Conservation (phyloP, 257 asterid genomes). For the Lithospermum erythrorhizon region DNA sequence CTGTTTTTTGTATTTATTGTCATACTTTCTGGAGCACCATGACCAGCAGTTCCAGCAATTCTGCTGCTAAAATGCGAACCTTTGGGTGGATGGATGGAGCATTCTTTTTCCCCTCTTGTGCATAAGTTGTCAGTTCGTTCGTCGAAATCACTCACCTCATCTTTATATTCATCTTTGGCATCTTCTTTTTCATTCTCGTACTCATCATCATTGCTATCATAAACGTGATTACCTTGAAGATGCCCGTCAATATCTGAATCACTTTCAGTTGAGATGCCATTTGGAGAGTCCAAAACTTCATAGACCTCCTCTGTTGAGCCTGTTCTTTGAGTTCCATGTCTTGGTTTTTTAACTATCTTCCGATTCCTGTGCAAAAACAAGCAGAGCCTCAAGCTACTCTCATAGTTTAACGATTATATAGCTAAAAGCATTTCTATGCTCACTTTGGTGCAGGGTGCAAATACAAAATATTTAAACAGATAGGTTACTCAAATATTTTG, state of each 20-base stretch:
- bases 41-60: slow-evolving; percentile 36
- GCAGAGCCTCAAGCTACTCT: background rate
- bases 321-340: slow-evolving; percentile 12
- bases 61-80: slow-evolving; percentile 33
- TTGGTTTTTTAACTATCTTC: slow-evolving; percentile 30
- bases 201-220: slow-evolving; percentile 26
- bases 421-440: background rate
- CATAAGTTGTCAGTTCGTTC: slow-evolving; percentile 8
- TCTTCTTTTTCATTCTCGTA: slow-evolving; percentile 23
- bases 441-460: background rate
- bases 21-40: slow-evolving; percentile 29
- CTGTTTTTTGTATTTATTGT: slow-evolving; percentile 40
- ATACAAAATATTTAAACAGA: background rate
- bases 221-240: slow-evolving; percentile 17
- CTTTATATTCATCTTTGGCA: slow-evolving; percentile 15
- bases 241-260: slow-evolving; percentile 16
- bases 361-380: slow-evolving; percentile 28
- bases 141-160: slow-evolving; percentile 5
- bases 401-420: background rate
- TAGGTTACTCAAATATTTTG: background rate
- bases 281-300: slow-evolving; percentile 22
- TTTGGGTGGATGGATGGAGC: slow-evolving; percentile 17
- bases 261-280: slow-evolving; percentile 26
- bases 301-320: slow-evolving; percentile 16
- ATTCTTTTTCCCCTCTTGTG: slow-evolving; percentile 18